Evolutionary conservation across 2,329 filamentous ascomycete genomes (phyloP).

Genomic region (Neodidymelliopsis sp.): DNA sequence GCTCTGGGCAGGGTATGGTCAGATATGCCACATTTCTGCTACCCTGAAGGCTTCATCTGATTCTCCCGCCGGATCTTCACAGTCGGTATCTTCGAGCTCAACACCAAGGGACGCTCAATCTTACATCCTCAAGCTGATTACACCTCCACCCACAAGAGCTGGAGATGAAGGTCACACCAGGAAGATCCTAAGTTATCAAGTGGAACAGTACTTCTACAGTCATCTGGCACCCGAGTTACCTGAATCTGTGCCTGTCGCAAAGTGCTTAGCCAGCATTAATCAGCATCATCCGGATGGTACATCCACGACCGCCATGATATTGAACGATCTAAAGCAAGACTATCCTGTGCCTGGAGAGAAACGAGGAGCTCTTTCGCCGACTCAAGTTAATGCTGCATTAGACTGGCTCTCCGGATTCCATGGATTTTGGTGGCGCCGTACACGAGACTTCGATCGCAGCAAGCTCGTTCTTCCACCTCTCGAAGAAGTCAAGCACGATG

Average conservation of each 20-base stretch:
- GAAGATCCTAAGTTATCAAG: constrained; percentile 72
- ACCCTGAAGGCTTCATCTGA: constrained; percentile 14
- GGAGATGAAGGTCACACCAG: constrained; percentile 68
- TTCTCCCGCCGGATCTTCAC: constrained; percentile 21
- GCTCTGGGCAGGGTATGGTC: constrained; percentile 58
- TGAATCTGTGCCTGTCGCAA: constrained; percentile 57
- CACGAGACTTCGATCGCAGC: constrained; percentile 36
- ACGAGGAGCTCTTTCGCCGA: constrained; percentile 54
- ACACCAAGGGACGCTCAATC: constrained; percentile 36
- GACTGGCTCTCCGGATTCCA: constrained; percentile 72
- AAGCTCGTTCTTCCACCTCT: constrained; percentile 63
- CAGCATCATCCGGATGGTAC: constrained; percentile 45
- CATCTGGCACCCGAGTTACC: constrained; percentile 61
- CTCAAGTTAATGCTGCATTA: constrained; percentile 62
- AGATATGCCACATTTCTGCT: constrained; percentile 64
- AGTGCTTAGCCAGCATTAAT: constrained; percentile 58
- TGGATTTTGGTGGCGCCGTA: constrained; percentile 57
- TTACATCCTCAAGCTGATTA: constrained; percentile 68
- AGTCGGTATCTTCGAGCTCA: constrained; percentile 17
- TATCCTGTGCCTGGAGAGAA: constrained; percentile 67
- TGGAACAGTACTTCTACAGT: constrained; percentile 72
- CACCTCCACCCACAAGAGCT: constrained; percentile 55
- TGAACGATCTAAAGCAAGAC: constrained; percentile 62
- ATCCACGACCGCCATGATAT: constrained; percentile 61
- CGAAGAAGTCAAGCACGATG: constrained; percentile 55